phyloP scores from a whole-genome alignment of 106 monocot species.

The Iris macrosiphon region DNA sequence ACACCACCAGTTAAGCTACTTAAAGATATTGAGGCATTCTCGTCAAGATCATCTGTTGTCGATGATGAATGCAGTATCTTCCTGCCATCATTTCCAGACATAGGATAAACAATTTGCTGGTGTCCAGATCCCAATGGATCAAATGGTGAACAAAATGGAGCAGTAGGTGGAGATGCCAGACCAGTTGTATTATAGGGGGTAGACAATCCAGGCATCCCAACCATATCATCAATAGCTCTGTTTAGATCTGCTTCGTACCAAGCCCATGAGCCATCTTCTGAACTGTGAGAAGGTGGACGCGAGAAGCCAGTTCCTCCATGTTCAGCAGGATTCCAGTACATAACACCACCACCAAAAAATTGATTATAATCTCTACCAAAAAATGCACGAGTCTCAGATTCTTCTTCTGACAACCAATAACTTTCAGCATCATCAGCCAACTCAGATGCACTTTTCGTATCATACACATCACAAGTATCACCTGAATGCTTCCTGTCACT shows the following conservation, averaged over 20 bases:
- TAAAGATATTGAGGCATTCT: constrained; percentile 30
- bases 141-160: constrained; percentile 57
- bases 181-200: constrained; percentile 47
- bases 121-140: constrained; percentile 46
- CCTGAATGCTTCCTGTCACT: constrained; percentile 35
- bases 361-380: constrained; percentile 61
- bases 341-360: constrained; percentile 81
- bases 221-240: constrained; percentile 75
- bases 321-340: constrained; percentile 88
- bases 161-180: constrained; percentile 47
- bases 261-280: constrained; percentile 80
- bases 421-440: constrained; percentile 53
- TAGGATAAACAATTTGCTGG: constrained; percentile 21
- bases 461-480: constrained; percentile 31
- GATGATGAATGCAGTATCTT: constrained; percentile 30
- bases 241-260: constrained; percentile 71
- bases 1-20: constrained; percentile 23
- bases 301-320: constrained; percentile 58
- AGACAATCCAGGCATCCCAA: constrained; percentile 51
- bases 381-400: constrained; percentile 36
- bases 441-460: constrained; percentile 31
- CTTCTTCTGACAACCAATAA: constrained; percentile 75
- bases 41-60: constrained; percentile 35
- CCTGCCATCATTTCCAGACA: neutral
- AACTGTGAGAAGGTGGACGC: constrained; percentile 66